Percentiles rank a stretch among this genome's conserved stretches.
phyloP scores from a whole-genome alignment of 2,329 filamentous ascomycete genomes.

The Neofusicoccum laricinum region DNA sequence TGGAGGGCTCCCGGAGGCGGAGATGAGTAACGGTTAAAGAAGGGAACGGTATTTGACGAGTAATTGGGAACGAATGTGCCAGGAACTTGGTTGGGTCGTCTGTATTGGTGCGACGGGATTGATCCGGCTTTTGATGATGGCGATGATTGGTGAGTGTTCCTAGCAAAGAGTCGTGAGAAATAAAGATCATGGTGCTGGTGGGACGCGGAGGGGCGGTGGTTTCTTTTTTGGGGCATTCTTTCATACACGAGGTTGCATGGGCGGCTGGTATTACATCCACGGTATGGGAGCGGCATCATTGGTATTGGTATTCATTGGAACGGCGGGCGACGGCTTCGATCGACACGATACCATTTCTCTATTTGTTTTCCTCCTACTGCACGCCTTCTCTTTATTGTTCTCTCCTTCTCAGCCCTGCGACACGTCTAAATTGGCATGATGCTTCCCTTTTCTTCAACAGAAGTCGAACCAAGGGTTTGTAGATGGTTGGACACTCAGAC shows the following conservation, averaged over 20 bases:
- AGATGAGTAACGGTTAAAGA: neutral
- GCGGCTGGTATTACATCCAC: neutral
- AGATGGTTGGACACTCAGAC: neutral
- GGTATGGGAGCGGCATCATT: neutral
- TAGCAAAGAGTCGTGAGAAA: neutral
- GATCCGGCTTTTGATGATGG: neutral
- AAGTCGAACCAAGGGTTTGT: neutral
- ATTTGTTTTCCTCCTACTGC: neutral
- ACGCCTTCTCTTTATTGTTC: neutral
- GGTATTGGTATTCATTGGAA: neutral
- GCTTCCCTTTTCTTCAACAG: neutral
- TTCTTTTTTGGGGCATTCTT: neutral
- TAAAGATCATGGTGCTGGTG: neutral
- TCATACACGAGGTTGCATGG: neutral
- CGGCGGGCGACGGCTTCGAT: neutral
- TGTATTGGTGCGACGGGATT: neutral
- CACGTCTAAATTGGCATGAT: neutral
- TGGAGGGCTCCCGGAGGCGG: neutral
- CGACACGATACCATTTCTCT: neutral
- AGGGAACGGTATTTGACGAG: neutral
- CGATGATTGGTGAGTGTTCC: neutral
- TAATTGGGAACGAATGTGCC: neutral
- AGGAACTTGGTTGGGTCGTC: neutral
- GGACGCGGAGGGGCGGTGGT: neutral
- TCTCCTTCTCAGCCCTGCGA: neutral